Base-by-base conservation (phyloP, 2,329 filamentous ascomycete species). In the Cladophialophora psammophila region DNA sequence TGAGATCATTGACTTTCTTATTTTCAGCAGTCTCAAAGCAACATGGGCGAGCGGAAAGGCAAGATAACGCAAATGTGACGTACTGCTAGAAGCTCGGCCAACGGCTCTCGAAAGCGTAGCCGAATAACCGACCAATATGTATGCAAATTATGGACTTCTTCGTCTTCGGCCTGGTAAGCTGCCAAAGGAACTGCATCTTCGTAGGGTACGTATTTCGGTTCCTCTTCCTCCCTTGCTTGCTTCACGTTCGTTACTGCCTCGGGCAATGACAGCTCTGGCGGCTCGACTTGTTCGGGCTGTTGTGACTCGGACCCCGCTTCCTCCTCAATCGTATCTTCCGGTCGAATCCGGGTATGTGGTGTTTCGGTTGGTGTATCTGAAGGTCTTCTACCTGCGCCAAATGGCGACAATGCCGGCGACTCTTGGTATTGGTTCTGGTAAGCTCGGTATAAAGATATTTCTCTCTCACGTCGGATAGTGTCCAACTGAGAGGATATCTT, bases 11-110 rank as follows among this genome's bases (percentile, higher is more conserved):
- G n/a, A 66, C 4, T 52, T 53, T 20, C 26, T n/a, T 35, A 35
- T 36, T 20, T 45, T 26, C 18, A 50, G 40, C 40, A 42, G 13
- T n/a, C 8, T 10, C 40, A 42, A 42, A 42, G 40, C 5, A 42
- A 8, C 40, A n/a, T 42, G 10, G 1, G 26, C 18, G 7, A 50
- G 20, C 1, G 26, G 2, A 12, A 9, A 5, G 34, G 52, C 2
- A 9, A n/a, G n/a, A 20, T n/a, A 55, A 9, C 1, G 13, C 9
- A n/a, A 55, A 15, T n/a, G n/a, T 15, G 42, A 59, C 71, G 75
- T 35, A 84, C 83, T 2, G 80, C 84, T 8, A 87, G 78, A 1
- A 83, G 79, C 69, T 87, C 85, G 1, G 84, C 85, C 1, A 86
- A 76, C 34, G 83, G 82, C 72, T 87, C 84, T 10, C 84, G 80